A percentile compares a stretch with the other conserved stretches of the same genome.
These are phyloP conservation scores for Platanus orientalis DNA, from an alignment of 164 flowering plant species.

Conservation along the genomic window DNA sequence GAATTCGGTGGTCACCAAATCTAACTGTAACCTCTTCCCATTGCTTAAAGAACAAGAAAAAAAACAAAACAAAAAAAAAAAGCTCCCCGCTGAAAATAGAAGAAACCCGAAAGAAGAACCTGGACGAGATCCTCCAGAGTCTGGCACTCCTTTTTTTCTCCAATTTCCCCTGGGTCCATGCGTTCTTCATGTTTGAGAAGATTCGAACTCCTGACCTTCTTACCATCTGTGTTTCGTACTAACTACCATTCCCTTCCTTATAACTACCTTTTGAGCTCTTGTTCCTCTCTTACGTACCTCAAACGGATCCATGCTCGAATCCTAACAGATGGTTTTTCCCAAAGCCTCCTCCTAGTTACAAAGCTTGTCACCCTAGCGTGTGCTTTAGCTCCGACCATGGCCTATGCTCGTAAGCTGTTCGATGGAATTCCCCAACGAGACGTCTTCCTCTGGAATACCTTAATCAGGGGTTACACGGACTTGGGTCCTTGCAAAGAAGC, in stretches of 20 bases:
- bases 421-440: neutral
- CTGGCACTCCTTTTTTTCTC: no score
- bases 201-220: neutral
- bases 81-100: no score
- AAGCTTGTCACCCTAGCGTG: neutral
- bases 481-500: neutral
- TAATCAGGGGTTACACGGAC: neutral
- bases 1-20: no score
- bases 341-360: neutral
- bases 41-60: no score
- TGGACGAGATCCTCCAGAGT: no score
- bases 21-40: no score
- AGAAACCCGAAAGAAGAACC: no score
- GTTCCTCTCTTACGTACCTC: neutral
- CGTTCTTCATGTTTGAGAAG: no score
- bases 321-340: neutral
- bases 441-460: neutral
- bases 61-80: no score
- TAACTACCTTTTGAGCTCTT: neutral
- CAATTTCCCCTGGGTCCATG: no score
- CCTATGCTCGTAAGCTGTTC: neutral
- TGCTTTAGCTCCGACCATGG: neutral
- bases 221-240: neutral
- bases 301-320: neutral
- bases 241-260: neutral